Evolutionary conservation across 1,284 basidiomycete species (phyloP).

Genomic region (Testicularia cyperi): DNA sequence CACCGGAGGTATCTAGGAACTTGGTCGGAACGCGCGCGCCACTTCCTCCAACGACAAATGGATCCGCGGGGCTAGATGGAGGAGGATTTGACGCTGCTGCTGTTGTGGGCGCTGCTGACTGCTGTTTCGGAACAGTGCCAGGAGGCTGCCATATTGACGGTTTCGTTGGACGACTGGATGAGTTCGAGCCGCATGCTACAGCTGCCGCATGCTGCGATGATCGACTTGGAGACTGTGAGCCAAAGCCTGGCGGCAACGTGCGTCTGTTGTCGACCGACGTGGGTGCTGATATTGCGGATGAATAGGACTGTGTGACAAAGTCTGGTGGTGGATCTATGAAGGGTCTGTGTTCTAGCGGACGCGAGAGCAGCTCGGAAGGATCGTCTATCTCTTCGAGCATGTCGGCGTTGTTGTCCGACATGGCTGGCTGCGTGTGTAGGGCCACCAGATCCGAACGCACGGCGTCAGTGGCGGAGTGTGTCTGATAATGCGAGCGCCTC

Average conservation of each 20-base stretch:
- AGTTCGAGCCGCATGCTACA: not conserved
- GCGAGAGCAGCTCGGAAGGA: slow-evolving; percentile 24
- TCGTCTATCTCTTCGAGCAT: slow-evolving; percentile 39
- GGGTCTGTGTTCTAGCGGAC: slow-evolving; percentile 25
- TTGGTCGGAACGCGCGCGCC: slow-evolving; percentile 48
- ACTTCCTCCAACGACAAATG: slow-evolving; percentile 40
- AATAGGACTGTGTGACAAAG: not conserved
- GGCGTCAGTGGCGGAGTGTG: too few relatives aligned
- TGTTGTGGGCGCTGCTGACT: not conserved
- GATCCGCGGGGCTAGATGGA: not conserved
- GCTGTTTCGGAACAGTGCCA: too few relatives aligned
- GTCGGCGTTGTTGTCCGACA: slow-evolving; percentile 4
- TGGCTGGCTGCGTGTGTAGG: too few relatives aligned
- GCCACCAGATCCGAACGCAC: too few relatives aligned
- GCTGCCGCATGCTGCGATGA: not conserved
- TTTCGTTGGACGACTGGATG: slow-evolving; percentile 1
- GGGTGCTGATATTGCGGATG: not conserved
- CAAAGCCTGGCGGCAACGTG: slow-evolving; percentile 15
- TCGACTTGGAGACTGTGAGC: not conserved
- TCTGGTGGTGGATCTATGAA: slow-evolving; percentile 8
- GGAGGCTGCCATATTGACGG: slow-evolving; percentile 7
- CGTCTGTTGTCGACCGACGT: not conserved
- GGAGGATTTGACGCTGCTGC: not conserved
- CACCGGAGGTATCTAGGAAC: slow-evolving; percentile 35
- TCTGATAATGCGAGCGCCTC: too few relatives aligned